Evolutionary conservation across 257 asterid genomes (phyloP), one percentile per base, ranked within the genome.

Genomic region (Nicotiana obtusifolia): DNA sequence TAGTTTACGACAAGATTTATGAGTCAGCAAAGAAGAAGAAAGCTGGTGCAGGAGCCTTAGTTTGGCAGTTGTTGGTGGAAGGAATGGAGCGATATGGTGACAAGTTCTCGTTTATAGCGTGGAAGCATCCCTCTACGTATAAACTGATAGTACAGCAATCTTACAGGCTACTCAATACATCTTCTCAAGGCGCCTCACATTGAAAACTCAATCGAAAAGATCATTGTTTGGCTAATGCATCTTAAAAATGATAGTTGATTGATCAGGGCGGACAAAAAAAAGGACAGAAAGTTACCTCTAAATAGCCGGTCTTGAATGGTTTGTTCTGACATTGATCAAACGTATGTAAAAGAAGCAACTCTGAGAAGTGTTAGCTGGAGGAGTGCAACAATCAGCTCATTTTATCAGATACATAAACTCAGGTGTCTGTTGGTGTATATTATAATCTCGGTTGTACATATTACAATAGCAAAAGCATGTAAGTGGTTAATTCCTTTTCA

Each of bases 31-130:
- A 80, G 76, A 80, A 80, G 78, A 87, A 54, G 31, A 86, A 33
- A 84, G 84, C 89, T 22, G 89, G 89, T 52, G 85, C 87, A 14
- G 89, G 87, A 41, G 86, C 86, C 49, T 75, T 87, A 37, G 35
- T 87, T 19, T 87, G 89, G 89, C 89, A 84, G 61, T 59, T 87
- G 56, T 37, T 84, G 76, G 86, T 84, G n/a, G 84, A 87, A 80
- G 86, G 86, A 33, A 82, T 81, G 44, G 89, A 84, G 41, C 84
- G 76, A 67, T 87, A 87, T 5, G 56, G 85, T 3, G 88, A 87
- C 47, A 61, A 81, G 77, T 85, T 81, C 78, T 83, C 88, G 5
- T 85, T 87, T 67, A 77, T 87, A 1, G 87, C 90, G 54, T 77
- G 85, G 87, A 80, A 87, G 31, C 80, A 84, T 81, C 86, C 84